Percentiles rank a stretch among this genome's conserved stretches.
These are phyloP conservation scores for Teunomyces atbi DNA, from an alignment of 805 yeast species.

Conservation along the genomic window DNA sequence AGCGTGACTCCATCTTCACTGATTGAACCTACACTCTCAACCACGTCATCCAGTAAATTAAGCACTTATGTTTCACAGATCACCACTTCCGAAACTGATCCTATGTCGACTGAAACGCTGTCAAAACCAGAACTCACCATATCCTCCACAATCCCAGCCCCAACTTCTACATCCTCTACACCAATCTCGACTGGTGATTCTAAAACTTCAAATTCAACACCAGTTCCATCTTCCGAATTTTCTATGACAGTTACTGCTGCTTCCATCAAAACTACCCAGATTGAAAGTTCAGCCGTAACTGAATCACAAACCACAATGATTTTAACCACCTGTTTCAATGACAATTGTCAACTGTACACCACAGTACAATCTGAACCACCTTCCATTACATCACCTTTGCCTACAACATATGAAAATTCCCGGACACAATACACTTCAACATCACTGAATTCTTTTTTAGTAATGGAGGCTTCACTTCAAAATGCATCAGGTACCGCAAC, in stretches of 20 bases:
- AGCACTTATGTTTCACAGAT: neutral
- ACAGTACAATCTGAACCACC: neutral
- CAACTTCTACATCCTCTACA: too few species aligned
- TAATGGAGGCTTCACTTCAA: constrained; percentile 1
- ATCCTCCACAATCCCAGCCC: too few species aligned
- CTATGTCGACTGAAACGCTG: neutral
- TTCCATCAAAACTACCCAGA: neutral
- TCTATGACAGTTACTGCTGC: neutral
- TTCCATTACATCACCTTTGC: neutral
- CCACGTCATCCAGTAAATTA: neutral
- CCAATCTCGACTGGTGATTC: too few species aligned
- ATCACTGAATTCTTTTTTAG: constrained; percentile 4
- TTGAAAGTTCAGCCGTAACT: neutral
- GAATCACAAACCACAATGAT: neutral
- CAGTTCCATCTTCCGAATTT: neutral
- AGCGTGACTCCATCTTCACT: neutral
- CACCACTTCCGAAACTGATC: neutral
- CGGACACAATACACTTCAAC: neutral
- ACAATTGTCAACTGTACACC: neutral
- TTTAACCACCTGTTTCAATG: neutral
- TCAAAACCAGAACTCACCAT: neutral
- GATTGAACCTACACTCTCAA: neutral
- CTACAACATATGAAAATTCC: neutral
- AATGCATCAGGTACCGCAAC: constrained; percentile 1
- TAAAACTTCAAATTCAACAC: too few species aligned